Evolutionary conservation across 495 filamentous ascomycete species (phyloP), one percentile per base, ranked within the genome.

Genomic region (Tricharina praecox): DNA sequence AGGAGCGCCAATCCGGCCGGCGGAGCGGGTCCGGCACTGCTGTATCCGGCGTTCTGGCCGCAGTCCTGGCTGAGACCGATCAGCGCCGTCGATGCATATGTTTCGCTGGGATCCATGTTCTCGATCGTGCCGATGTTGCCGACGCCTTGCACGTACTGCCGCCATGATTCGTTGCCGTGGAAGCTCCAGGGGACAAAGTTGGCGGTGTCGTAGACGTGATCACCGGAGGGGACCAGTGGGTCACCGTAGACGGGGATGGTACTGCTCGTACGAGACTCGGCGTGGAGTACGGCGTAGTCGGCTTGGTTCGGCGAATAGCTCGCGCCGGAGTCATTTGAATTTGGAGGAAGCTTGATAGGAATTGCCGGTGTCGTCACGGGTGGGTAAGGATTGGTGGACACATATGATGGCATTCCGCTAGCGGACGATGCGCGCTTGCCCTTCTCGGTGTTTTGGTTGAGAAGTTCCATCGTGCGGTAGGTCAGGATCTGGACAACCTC

Each of bases 401-500:
- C 7, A 24, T 9, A 43, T 5, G 10, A 3, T 24, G 39, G 39
- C 20, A 43, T 9, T 3, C 18, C 3, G 39, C 8, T 25, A 4
- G 20, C 39, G 4, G 39, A 43, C 8, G 18, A 9, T 25, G 51
- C 23, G 5, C 47, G 33, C 13, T 57, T 55, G 23, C 45, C 46
- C 19, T 58, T 55, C n/a, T 54, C 55, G n/a, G 38, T 46, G 19
- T 58, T 58, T 8, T 50, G 56, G 34, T 58, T 47, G 9, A 59
- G 32, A 32, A 59, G 50, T 3, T 60, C 57, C 56, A 60, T 55
- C 30, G 57, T 60, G 11, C 57, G 53, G 19, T 53, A 52, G 3
- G 57, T 60, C 8, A 60, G 40, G 18, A 53, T 46, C n/a, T 60
- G 56, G 9, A 60, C 57, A 15, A 60, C 53, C 15, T 60, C 57